Evolutionary conservation across 345 rosid species (phyloP), one percentile per base, ranked within the genome.

Genomic region (Syzygium aromaticum): DNA sequence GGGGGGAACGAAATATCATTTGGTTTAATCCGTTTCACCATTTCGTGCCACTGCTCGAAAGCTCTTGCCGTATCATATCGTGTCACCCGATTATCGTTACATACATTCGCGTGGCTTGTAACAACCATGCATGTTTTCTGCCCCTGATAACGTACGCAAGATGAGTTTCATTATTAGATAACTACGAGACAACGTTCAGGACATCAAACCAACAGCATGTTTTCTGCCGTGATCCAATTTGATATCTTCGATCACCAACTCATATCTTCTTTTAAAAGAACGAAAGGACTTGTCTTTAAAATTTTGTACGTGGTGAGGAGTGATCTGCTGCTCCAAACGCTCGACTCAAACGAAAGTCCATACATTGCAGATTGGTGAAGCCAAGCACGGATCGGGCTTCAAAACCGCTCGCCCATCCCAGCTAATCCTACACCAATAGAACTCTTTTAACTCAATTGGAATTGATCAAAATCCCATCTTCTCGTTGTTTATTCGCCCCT

Each of bases 91-190:
- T 56, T 23, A 56, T 23, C 12, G 0, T 51, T 51, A 51, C 61
- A 56, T 11, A 27, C 61, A 5, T 27, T 56, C n/a, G n/a, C 61
- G 0, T 8, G 61, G 61, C 61, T 27, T 23, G 6, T 23, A n/a
- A 3, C 61, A 1, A 56, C n/a, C 61, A 23, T 57, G 6, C 28
- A 57, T n/a, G 13, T 8, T 40, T 40, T 10, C 14, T 40, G 25
- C 63, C 0, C 28, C 6, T 0, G 63, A 57, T 57, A 57, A 57
- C 28, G 0, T 57, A 57, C 0, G 6, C 28, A 25, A 23, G 15
- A 57, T 57, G 25, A 57, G 25, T 23, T 23, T 57, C 1, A 57
- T 57, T 6, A 4, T 57, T 57, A 57, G 27, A 57, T 57, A 23
- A 57, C 63, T 57, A 23, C 0, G 1, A 57, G 14, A 57, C 15